A percentile compares a stretch with the other conserved stretches of the same genome.
These are phyloP conservation scores for Coniochaeta prunicola DNA, from an alignment of 2,329 filamentous ascomycete genomes.

Conservation along the genomic window DNA sequence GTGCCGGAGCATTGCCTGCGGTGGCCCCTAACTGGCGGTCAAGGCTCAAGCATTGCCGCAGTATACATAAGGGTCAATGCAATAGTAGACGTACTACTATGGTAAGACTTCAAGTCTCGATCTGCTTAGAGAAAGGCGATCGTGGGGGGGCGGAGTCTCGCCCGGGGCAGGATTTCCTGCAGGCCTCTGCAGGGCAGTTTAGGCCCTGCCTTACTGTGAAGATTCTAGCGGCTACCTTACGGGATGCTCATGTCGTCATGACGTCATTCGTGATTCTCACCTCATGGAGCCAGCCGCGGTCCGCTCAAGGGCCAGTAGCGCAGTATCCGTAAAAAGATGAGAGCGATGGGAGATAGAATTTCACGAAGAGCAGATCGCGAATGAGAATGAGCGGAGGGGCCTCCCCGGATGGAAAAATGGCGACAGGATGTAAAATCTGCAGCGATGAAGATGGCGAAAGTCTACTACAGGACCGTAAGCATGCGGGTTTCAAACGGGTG, in stretches of 20 bases:
- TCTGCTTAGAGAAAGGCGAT: neutral
- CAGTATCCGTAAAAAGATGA: too few species aligned
- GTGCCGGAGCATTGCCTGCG: neutral
- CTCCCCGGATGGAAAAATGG: neutral
- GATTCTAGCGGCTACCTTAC: neutral
- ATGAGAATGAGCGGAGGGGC: neutral
- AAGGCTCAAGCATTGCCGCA: neutral
- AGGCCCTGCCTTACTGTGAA: too few species aligned
- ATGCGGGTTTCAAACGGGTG: too few species aligned
- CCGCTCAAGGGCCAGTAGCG: too few species aligned
- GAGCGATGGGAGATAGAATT: too few species aligned
- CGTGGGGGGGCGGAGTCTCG: neutral
- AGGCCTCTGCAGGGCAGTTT: neutral
- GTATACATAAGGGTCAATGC: too few species aligned
- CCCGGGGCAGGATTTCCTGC: neutral
- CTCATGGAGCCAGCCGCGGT: neutral
- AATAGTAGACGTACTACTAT: neutral
- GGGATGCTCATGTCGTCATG: neutral
- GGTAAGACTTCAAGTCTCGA: too few species aligned
- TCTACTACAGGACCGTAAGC: too few species aligned
- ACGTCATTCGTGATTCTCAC: neutral
- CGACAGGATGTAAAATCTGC: neutral
- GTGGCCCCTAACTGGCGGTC: neutral
- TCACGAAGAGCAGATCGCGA: neutral
- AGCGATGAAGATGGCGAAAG: neutral